A percentile compares a stretch with the other conserved stretches of the same genome.
phyloP scores from a whole-genome alignment of 441 rosid genomes.

The Populus hybrid region DNA sequence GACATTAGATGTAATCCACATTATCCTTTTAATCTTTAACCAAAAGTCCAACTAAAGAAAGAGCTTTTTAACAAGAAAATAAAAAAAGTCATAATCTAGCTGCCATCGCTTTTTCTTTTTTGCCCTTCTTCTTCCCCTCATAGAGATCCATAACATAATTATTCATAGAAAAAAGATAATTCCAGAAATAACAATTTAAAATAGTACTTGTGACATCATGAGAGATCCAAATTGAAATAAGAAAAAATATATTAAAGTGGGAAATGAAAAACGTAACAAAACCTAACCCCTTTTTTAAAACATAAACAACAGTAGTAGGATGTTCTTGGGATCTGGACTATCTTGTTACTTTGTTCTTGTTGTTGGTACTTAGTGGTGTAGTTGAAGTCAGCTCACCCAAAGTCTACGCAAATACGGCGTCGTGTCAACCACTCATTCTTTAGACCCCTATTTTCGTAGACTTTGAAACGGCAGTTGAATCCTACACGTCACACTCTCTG shows the following conservation, averaged over 20 bases:
- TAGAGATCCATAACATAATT: neutral
- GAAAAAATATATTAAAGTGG: neutral
- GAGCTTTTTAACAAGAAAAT: neutral
- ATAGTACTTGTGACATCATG: neutral
- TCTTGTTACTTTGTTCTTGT: constrained; percentile 2
- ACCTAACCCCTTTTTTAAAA: neutral
- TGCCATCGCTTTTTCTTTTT: neutral
- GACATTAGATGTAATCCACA: constrained; percentile 12
- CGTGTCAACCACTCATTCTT: constrained; percentile 17
- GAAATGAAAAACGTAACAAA: neutral
- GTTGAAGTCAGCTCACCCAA: constrained; percentile 24
- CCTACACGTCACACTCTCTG: constrained; percentile 10
- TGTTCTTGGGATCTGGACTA: neutral
- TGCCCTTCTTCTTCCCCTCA: too few species aligned
- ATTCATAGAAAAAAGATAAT: neutral
- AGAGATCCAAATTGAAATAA: neutral
- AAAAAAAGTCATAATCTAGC: neutral
- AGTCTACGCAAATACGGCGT: constrained; percentile 52
- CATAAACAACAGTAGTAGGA: neutral
- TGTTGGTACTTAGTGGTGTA: neutral
- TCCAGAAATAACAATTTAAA: neutral
- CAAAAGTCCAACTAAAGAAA: neutral
- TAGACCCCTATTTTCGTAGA: constrained; percentile 38
- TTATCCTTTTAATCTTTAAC: neutral
- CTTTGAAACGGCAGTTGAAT: constrained; percentile 31